These are phyloP conservation scores for Bipolaris sorokiniana DNA, from an alignment of 2,329 filamentous ascomycete species.

Conservation along the genomic window DNA sequence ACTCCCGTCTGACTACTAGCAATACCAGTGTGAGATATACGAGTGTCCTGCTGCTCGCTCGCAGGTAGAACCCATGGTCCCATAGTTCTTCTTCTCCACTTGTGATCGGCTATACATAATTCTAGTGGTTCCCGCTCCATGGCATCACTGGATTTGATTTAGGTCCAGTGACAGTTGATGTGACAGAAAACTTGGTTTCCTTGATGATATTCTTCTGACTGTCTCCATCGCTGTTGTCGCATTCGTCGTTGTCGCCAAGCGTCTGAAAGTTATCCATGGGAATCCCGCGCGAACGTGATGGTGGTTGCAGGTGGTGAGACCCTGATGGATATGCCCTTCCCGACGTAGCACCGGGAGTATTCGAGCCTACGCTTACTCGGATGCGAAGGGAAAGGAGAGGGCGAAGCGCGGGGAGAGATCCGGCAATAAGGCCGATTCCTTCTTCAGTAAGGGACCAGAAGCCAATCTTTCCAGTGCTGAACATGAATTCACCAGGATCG, in stretches of 20 bases:
- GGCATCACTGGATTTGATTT: not conserved
- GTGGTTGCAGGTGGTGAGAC: conserved; percentile 3
- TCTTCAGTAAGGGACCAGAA: conserved; percentile 56
- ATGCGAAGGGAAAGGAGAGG: conserved; percentile 46
- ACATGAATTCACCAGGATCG: conserved; percentile 52
- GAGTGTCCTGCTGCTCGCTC: not conserved
- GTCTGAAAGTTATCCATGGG: conserved; percentile 27
- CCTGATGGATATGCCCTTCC: conserved; percentile 17
- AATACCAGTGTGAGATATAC: no score
- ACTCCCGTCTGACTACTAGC: not conserved
- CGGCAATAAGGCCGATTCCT: conserved; percentile 56
- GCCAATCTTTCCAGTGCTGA: conserved; percentile 50
- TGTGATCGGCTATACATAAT: conserved; percentile 19
- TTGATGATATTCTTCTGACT: conserved; percentile 52
- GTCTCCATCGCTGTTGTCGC: conserved; percentile 31
- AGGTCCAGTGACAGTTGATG: conserved; percentile 6
- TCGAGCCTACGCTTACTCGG: conserved; percentile 18
- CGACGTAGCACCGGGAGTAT: conserved; percentile 31
- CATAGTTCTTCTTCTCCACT: not conserved
- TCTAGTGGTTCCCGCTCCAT: conserved; percentile 4
- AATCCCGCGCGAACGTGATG: conserved; percentile 15
- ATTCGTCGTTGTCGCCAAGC: conserved; percentile 18
- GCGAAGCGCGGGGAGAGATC: conserved; percentile 53
- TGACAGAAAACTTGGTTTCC: conserved; percentile 38
- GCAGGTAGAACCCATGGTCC: not conserved